Percentiles rank a stretch among this genome's conserved stretches.
phyloP scores from a whole-genome alignment of 1,284 basidiomycete genomes.

The Moesziomyces aphidis region DNA sequence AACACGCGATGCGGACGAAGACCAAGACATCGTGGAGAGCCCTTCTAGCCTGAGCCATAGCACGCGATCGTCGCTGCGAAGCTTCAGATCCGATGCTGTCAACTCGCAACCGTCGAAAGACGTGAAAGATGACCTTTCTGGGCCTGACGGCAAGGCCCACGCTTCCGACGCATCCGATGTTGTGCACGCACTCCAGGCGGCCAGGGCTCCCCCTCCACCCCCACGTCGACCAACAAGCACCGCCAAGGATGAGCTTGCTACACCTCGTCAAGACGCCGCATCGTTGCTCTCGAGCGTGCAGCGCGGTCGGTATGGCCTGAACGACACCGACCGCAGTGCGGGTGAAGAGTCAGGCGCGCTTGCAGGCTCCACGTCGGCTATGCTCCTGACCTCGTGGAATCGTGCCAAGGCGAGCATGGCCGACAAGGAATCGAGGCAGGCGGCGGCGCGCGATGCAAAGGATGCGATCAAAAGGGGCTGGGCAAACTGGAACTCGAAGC shows the following conservation, averaged over 20 bases:
- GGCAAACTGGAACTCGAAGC: conserved; percentile 61
- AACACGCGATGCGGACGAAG: conserved; percentile 7
- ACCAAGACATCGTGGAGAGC: conserved; percentile 31
- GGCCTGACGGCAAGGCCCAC: conserved; percentile 6
- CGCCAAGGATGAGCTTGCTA: conserved; percentile 4
- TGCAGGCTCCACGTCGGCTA: conserved; percentile 22
- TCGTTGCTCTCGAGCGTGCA: conserved; percentile 37
- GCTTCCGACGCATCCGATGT: conserved; percentile 1
- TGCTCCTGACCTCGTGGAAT: conserved; percentile 55
- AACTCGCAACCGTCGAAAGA: conserved; percentile 4
- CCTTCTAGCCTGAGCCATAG: conserved; percentile 35
- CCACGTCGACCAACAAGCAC: conserved; percentile 19
- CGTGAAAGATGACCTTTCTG: background rate
- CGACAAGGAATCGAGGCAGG: conserved; percentile 62
- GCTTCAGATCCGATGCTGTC: conserved; percentile 22
- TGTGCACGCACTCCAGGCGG: background rate
- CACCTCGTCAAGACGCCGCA: conserved; percentile 30
- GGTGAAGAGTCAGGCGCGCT: conserved; percentile 11
- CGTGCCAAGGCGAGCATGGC: conserved; percentile 64
- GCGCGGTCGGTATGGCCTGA: conserved; percentile 36
- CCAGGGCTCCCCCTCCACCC: conserved; percentile 30
- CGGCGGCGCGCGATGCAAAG: conserved; percentile 61
- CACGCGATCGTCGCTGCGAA: conserved; percentile 24
- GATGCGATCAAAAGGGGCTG: conserved; percentile 64
- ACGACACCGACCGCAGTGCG: conserved; percentile 13